Base-by-base conservation (phyloP, 345 rosid genomes). In the Odontarrhena argentea region DNA sequence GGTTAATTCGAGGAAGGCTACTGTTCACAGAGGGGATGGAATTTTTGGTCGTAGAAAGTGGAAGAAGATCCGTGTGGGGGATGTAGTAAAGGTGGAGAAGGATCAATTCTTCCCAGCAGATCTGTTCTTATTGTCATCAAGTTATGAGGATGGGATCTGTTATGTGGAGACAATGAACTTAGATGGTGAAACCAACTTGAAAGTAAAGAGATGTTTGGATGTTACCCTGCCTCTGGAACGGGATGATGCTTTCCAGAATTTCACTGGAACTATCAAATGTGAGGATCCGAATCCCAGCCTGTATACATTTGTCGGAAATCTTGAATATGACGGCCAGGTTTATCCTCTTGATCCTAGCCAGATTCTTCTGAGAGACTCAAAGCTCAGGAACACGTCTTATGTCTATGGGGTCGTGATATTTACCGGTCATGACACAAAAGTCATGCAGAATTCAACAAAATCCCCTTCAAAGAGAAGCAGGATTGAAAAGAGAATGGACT, bases 141-240 rank as follows among this genome's bases (percentile, higher is more conserved):
- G 92, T 79, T 85, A 83, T 41, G 90, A 88, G 30, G 96, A 88
- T 62, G 92, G 90, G 45, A 75, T 88, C 65, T 88, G 90, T 74
- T 88, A 84, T 77, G 96, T 88, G 10, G 92, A 88, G 82, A 88
- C 96, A 1, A 86, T 82, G 96, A 88, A 86, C 58, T 81, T 88
- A 44, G 92, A 88, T 63, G 92, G 96, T 1, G 92, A 88, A 65
- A 89, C 92, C 13, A 86, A 82, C 71, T 61, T 89, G 65, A 86
- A 89, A 74, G 70, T 81, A 1, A 89, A 89, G 73, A 82, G 88
- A 70, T 74, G 79, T 43, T 73, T 89, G 54, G 96, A 88, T 64
- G 77, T 65, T 9, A 85, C 92, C 2, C 42, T 82, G 60, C 36
- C 55, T 45, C 25, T 82, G 60, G 81, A 88, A 42, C 79, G 56